Conservation (phyloP, 257 asterid genomes). For the Penstemon barbatus region DNA sequence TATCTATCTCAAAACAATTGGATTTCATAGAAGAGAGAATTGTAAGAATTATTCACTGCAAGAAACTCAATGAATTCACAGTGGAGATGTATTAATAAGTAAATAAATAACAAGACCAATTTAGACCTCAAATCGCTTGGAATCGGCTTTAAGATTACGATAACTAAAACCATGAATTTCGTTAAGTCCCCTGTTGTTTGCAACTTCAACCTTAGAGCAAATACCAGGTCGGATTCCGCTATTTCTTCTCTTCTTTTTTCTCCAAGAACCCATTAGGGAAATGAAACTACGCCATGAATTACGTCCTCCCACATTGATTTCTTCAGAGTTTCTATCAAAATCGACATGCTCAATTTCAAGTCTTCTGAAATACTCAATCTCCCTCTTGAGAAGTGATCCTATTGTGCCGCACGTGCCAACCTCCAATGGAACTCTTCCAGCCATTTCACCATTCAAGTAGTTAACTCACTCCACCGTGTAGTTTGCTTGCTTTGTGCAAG, state of each 20-base stretch:
- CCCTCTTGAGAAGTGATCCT: conserved; percentile 83
- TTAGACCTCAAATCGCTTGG: conserved; percentile 49
- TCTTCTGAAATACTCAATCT: conserved; percentile 72
- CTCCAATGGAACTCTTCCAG: conserved; percentile 45
- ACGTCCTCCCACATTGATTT: conserved; percentile 32
- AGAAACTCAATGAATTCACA: too few relatives aligned
- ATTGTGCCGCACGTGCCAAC: conserved; percentile 81
- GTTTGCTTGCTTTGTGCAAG: neutral
- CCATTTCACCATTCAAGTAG: conserved; percentile 38
- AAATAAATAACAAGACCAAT: neutral
- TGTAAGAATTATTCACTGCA: too few relatives aligned
- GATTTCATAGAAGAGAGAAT: too few relatives aligned
- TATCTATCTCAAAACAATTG: too few relatives aligned
- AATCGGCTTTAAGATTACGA: conserved; percentile 64
- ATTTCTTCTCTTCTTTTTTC: conserved; percentile 56
- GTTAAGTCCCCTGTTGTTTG: conserved; percentile 27
- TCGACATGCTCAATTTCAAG: conserved; percentile 41
- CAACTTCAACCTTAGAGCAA: conserved; percentile 41
- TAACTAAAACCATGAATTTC: conserved; percentile 58
- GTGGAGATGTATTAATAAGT: too few relatives aligned
- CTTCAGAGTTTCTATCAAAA: conserved; percentile 36
- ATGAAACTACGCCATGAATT: conserved; percentile 55
- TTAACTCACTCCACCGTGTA: neutral
- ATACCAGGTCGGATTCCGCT: conserved; percentile 44
- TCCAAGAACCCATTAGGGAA: conserved; percentile 49